Evolutionary conservation across 306 rosid genomes (phyloP).

Genomic region (Calophaca sinica): DNA sequence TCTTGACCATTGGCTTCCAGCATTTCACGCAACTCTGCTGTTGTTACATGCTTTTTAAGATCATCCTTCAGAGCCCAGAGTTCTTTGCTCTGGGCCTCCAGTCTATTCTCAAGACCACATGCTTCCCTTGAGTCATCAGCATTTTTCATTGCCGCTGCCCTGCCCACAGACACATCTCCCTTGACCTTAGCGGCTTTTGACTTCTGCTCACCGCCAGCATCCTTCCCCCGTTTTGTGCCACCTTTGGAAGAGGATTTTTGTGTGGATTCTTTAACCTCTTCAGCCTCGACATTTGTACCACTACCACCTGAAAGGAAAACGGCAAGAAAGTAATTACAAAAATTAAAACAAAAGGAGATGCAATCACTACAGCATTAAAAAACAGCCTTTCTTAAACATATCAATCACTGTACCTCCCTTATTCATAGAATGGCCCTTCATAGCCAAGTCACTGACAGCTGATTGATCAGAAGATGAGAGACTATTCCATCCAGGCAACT

Average conservation of each 20-base stretch:
- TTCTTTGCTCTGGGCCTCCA: constrained; percentile 81
- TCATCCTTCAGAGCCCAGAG: constrained; percentile 92
- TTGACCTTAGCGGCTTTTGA: constrained; percentile 69
- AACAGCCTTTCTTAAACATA: constrained; percentile 39
- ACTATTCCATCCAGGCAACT: constrained; percentile 83
- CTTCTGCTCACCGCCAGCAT: constrained; percentile 54
- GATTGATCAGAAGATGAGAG: constrained; percentile 84
- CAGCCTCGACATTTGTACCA: constrained; percentile 48
- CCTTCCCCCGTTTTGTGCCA: constrained; percentile 74
- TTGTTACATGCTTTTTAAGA: constrained; percentile 75
- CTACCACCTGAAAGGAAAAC: constrained; percentile 55
- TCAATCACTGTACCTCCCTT: constrained; percentile 60
- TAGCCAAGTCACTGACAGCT: constrained; percentile 58
- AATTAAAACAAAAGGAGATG: constrained; percentile 11
- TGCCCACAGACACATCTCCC: constrained; percentile 67
- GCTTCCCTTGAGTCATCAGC: constrained; percentile 46
- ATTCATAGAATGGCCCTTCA: constrained; percentile 50
- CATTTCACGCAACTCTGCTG: constrained; percentile 82
- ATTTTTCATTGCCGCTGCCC: constrained; percentile 48
- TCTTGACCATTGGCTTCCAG: constrained; percentile 79
- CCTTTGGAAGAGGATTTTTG: constrained; percentile 59
- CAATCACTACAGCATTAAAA: constrained; percentile 29
- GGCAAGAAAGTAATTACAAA: constrained; percentile 37
- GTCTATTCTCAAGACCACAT: constrained; percentile 57
- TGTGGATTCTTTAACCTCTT: constrained; percentile 54